Conservation (phyloP, 2,329 filamentous ascomycete species). For the Monilinia vaccinii-corymbosi region DNA sequence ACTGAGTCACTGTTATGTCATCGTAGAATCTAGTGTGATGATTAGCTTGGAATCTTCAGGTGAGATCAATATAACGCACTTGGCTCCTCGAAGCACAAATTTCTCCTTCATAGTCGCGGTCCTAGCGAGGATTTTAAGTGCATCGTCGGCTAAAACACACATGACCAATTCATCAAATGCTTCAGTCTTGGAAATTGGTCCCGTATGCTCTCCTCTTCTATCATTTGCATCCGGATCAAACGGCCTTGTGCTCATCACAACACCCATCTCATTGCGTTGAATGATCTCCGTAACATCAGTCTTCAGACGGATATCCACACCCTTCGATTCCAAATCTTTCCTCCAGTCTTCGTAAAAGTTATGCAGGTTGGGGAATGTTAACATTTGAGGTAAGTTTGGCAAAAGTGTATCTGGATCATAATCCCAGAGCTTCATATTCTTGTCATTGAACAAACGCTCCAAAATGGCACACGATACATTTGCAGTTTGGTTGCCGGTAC, state of each 20-base stretch:
- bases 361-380: conserved; percentile 54
- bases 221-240: conserved; percentile 41
- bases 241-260: conserved; percentile 40
- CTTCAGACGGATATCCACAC: conserved; percentile 46
- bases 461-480: conserved; percentile 62
- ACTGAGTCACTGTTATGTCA: conserved; percentile 62
- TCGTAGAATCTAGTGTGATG: conserved; percentile 41
- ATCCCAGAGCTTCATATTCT: conserved; percentile 51
- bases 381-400: conserved; percentile 54
- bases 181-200: conserved; percentile 38
- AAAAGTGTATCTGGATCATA: conserved; percentile 46
- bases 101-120: conserved; percentile 52
- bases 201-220: conserved; percentile 31
- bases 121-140: conserved; percentile 49
- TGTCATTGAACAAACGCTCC: conserved; percentile 48
- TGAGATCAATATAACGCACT: conserved; percentile 20
- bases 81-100: conserved; percentile 60
- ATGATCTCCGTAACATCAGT: conserved; percentile 47
- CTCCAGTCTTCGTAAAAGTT: conserved; percentile 53
- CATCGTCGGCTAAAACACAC: conserved; percentile 55
- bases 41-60: background rate
- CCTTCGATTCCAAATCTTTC: conserved; percentile 42
- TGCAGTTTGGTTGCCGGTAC: conserved; percentile 63
- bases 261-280: conserved; percentile 41
- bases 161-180: conserved; percentile 58